A percentile compares a stretch with the other conserved stretches of the same genome.
These are phyloP conservation scores for Septoria linicola DNA, from an alignment of 2,329 filamentous ascomycete genomes.

Conservation along the genomic window DNA sequence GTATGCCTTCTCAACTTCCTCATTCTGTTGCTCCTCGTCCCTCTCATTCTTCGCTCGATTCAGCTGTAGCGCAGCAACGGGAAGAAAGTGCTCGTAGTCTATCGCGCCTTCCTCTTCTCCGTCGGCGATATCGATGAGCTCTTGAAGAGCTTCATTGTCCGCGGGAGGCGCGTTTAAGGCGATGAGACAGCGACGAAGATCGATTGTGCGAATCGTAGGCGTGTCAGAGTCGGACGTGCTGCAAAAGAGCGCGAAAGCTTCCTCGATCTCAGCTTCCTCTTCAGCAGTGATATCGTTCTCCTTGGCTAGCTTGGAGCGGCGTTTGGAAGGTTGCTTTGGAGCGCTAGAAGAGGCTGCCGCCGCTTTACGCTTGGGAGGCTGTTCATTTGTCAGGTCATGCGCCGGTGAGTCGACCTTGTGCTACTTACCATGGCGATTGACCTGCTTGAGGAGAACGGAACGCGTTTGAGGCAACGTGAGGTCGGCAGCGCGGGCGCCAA, in stretches of 20 bases:
- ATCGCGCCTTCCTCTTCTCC: conserved; percentile 77
- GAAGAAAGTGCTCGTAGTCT: conserved; percentile 76
- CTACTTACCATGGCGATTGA: neutral
- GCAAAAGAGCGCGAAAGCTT: conserved; percentile 81
- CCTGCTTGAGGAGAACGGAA: neutral
- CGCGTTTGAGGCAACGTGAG: neutral
- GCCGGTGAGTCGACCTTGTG: neutral
- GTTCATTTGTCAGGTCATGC: neutral
- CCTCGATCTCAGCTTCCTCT: conserved; percentile 86
- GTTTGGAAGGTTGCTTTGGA: conserved; percentile 46
- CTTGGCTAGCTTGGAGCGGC: conserved; percentile 85
- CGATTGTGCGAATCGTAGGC: conserved; percentile 44
- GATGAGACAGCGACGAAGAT: conserved; percentile 50
- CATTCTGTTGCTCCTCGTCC: conserved; percentile 52
- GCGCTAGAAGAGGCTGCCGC: conserved; percentile 24
- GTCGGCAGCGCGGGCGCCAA: neutral
- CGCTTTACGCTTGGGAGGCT: conserved; percentile 37
- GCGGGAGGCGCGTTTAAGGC: conserved; percentile 76
- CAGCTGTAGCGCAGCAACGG: conserved; percentile 83
- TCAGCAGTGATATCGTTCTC: conserved; percentile 81
- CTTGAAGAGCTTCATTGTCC: conserved; percentile 64
- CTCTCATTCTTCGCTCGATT: conserved; percentile 43
- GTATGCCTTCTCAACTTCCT: conserved; percentile 80
- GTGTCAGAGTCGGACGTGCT: conserved; percentile 57
- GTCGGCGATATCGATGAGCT: conserved; percentile 79